Percentiles rank a stretch among this genome's conserved stretches.
Evolutionary conservation across 768 basidiomycete genomes (phyloP).

Genomic region (Pisolithus tinctorius): DNA sequence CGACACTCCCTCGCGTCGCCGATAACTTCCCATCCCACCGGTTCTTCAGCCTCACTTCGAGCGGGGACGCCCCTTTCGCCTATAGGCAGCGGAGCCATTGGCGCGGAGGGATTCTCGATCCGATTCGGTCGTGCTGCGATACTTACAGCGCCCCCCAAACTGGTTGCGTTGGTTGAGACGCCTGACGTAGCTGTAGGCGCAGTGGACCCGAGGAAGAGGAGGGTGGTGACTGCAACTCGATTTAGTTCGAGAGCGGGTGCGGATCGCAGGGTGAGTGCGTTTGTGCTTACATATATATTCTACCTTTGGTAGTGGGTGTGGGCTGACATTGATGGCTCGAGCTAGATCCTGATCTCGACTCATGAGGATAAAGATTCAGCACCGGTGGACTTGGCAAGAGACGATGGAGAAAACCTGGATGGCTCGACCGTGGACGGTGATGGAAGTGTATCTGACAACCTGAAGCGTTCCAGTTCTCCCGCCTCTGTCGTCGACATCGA

Average conservation of each 20-base stretch:
- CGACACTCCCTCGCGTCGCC: slow-evolving; percentile 40
- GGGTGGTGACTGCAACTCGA: slow-evolving; percentile 82
- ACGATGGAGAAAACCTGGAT: slow-evolving; percentile 22
- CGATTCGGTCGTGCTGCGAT: slow-evolving; percentile 67
- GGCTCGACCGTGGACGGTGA: neutral
- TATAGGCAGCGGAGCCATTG: slow-evolving; percentile 14
- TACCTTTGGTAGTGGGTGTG: neutral
- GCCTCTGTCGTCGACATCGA: slow-evolving; percentile 53
- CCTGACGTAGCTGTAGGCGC: slow-evolving; percentile 88
- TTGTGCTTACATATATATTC: neutral
- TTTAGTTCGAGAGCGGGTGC: slow-evolving; percentile 82
- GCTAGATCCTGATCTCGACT: slow-evolving; percentile 77
- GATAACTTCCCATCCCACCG: slow-evolving; percentile 33
- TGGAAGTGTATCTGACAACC: neutral
- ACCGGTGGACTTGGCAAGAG: slow-evolving; percentile 10
- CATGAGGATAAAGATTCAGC: slow-evolving; percentile 51
- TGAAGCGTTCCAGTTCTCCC: slow-evolving; percentile 8
- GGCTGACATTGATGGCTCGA: neutral
- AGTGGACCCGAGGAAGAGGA: slow-evolving; percentile 74
- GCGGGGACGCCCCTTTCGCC: slow-evolving; percentile 31
- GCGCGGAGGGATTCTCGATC: slow-evolving; percentile 34
- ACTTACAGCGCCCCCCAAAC: slow-evolving; percentile 75
- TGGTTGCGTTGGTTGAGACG: slow-evolving; percentile 78
- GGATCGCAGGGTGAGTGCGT: slow-evolving; percentile 59
- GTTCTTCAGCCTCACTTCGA: slow-evolving; percentile 20